Percentiles rank a stretch among this genome's conserved stretches.
Conservation (phyloP, 2,329 filamentous ascomycete genomes). For the Aspergillus sp. region DNA sequence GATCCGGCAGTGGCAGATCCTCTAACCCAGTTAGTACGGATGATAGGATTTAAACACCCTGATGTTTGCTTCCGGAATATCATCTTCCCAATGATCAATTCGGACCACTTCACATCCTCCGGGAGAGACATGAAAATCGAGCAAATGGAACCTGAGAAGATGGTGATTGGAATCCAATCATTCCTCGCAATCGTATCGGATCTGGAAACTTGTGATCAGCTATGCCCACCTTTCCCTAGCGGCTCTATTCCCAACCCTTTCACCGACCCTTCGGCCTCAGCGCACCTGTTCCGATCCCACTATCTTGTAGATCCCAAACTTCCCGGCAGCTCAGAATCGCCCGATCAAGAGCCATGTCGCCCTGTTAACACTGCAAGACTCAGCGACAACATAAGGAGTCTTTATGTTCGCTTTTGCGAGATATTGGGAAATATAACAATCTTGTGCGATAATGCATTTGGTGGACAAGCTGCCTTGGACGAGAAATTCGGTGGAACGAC, state of each 20-base stretch:
- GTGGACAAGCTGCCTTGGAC: conserved; percentile 89
- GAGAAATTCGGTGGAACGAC: conserved; percentile 88
- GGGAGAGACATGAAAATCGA: conserved; percentile 81
- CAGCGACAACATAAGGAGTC: conserved; percentile 75
- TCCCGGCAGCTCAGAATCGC: conserved; percentile 24
- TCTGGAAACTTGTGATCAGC: conserved; percentile 77
- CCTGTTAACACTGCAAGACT: conserved; percentile 63
- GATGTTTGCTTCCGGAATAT: conserved; percentile 90
- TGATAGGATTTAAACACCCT: conserved; percentile 90
- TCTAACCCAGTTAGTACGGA: conserved; percentile 87
- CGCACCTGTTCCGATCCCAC: conserved; percentile 37
- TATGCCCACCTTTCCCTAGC: conserved; percentile 79
- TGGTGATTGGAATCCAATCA: conserved; percentile 94
- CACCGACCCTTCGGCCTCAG: conserved; percentile 36
- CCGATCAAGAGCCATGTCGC: conserved; percentile 36
- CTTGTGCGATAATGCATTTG: conserved; percentile 95
- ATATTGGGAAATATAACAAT: conserved; percentile 95
- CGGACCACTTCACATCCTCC: conserved; percentile 72
- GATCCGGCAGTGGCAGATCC: conserved; percentile 85
- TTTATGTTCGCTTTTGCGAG: conserved; percentile 89
- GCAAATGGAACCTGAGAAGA: conserved; percentile 90
- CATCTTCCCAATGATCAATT: conserved; percentile 93
- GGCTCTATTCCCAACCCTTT: conserved; percentile 47
- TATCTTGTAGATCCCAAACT: conserved; percentile 37
- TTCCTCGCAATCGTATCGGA: conserved; percentile 93